These are phyloP conservation scores for Verticillium zaregamsianum DNA, from an alignment of 2,329 filamentous ascomycete genomes.

Conservation along the genomic window DNA sequence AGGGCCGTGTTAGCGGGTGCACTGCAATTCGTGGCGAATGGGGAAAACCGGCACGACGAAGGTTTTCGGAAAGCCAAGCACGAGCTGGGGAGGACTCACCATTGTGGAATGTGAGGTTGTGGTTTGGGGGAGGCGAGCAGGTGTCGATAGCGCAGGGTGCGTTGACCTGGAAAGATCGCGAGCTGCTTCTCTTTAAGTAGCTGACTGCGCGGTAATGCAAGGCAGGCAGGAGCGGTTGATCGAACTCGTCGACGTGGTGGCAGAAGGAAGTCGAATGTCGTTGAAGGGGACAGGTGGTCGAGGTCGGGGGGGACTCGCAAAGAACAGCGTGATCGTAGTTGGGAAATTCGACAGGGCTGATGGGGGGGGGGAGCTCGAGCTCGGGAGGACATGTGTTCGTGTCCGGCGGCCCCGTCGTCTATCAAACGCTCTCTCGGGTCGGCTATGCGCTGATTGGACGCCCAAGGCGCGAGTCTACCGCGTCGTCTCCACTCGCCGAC, in stretches of 20 bases:
- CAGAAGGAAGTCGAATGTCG: background rate
- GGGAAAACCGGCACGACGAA: background rate
- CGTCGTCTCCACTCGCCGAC: background rate
- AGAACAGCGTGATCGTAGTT: background rate
- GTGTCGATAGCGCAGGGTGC: background rate
- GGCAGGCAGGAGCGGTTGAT: background rate
- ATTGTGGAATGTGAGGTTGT: constrained; percentile 10
- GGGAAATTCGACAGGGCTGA: background rate
- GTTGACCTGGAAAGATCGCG: background rate
- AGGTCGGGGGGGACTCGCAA: background rate
- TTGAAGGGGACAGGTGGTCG: constrained; percentile 1
- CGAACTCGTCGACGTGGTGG: background rate
- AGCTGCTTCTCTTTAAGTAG: background rate
- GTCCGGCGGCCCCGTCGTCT: background rate
- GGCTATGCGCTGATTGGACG: background rate
- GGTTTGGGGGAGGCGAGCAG: background rate
- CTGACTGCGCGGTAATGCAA: background rate
- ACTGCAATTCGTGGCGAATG: background rate
- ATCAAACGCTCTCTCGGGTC: background rate
- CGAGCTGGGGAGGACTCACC: constrained; percentile 10
- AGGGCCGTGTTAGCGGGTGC: background rate
- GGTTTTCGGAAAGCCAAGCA: background rate
- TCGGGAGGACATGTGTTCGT: background rate
- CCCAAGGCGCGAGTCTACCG: background rate
- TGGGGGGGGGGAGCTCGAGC: background rate